Evolutionary conservation across 768 basidiomycete species (phyloP), one percentile per base, ranked within the genome.

Genomic region (Naematelia encephala): DNA sequence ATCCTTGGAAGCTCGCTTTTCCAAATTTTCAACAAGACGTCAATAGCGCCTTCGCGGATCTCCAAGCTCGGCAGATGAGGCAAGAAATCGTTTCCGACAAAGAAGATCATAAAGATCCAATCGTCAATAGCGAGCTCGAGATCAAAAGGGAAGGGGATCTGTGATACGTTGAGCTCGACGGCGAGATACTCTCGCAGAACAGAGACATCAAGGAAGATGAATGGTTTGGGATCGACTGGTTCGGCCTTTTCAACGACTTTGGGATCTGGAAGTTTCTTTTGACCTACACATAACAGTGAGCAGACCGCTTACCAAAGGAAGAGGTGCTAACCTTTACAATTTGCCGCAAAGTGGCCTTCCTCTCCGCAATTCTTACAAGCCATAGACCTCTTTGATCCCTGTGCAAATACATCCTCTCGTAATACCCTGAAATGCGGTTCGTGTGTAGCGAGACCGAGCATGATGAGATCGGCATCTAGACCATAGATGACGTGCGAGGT

Each of bases 71-170:
- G 96, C 58, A 99, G 83, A 80, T 99, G 96, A 21, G 96, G 96
- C 69, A 99, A 83, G 84, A 99, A 93, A 62, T 71, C 69, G 51
- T 99, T 99, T 68, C 96, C 96, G 77, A 99, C 96, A 79, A 99
- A 97, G 86, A 99, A 99, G 68, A 98, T 98, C 72, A 99, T 85
- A 73, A 99, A 86, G 68, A 99, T 91, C 96, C 96, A 99, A 78
- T 99, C 96, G 83, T 99, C 96, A 78, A 99, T 89, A 34, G 96
- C 92, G 78, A 88, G 87, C 79, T 99, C 96, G 77, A 97, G 82
- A 70, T 89, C 85, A 83, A 94, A 97, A 28, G 87, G 85, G 80
- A 96, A 92, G 1, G 86, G 80, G 16, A 83, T 78, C 60, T 84
- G 79, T n/a, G 87, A 81, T 28, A 94, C 82, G 79, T 90, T 86